Percentiles rank a stretch among this genome's conserved stretches.
These are phyloP conservation scores for Biscutella auriculata DNA, from an alignment of 441 rosid species.

Conservation along the genomic window DNA sequence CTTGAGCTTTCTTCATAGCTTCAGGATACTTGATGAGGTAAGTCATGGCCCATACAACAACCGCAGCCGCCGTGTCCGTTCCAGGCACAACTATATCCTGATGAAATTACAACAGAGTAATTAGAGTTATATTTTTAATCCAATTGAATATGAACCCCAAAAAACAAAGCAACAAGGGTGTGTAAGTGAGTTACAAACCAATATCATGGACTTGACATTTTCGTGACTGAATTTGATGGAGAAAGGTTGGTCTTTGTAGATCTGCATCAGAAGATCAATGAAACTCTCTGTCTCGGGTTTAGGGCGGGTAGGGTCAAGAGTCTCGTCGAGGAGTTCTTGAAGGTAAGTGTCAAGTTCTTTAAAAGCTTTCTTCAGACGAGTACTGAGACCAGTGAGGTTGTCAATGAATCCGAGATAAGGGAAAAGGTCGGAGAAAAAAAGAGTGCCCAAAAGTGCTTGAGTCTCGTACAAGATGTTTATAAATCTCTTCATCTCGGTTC, in stretches of 20 bases:
- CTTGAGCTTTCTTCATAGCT: conserved; percentile 28
- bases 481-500: conserved; percentile 27
- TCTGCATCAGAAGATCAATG: conserved; percentile 22
- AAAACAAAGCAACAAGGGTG: background rate
- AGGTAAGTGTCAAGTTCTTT: conserved; percentile 24
- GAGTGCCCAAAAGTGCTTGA: conserved; percentile 23
- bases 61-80: conserved; percentile 29
- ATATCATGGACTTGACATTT: conserved; percentile 26
- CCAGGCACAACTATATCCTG: conserved; percentile 32
- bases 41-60: conserved; percentile 34
- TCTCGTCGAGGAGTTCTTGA: conserved; percentile 26
- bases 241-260: conserved; percentile 25
- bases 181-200: conserved; percentile 13
- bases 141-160: too few relatives aligned
- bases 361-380: conserved; percentile 21
- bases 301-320: conserved; percentile 22
- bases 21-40: conserved; percentile 26
- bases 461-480: conserved; percentile 22
- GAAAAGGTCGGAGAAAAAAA: conserved; percentile 23
- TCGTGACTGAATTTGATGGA: conserved; percentile 21
- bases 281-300: conserved; percentile 23
- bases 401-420: conserved; percentile 24
- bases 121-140: too few relatives aligned
- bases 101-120: background rate
- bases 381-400: conserved; percentile 15